Evolutionary conservation across 768 basidiomycete species (phyloP).

Genomic region (Serendipita sp.): DNA sequence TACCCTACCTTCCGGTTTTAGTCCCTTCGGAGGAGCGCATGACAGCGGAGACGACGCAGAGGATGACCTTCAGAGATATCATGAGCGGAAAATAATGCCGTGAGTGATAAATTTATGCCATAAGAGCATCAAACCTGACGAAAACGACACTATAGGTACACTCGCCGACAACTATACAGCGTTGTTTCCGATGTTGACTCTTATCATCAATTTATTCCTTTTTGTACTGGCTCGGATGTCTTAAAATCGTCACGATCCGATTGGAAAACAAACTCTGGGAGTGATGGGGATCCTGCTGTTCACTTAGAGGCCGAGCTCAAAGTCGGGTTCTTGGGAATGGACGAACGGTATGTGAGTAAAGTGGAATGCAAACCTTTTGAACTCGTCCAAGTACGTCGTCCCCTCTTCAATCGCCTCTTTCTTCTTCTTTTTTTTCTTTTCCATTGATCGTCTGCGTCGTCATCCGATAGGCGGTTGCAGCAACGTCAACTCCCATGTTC

Average conservation of each 20-base stretch:
- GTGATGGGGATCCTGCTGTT: slow-evolving; percentile 21
- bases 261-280: slow-evolving; percentile 11
- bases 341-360: slow-evolving; percentile 72
- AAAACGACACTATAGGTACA: slow-evolving; percentile 39
- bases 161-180: slow-evolving; percentile 59
- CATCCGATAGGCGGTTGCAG: slow-evolving; percentile 43
- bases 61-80: slow-evolving; percentile 44
- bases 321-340: slow-evolving; percentile 75
- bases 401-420: background rate
- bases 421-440: background rate
- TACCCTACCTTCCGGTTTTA: slow-evolving; percentile 25
- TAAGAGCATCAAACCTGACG: slow-evolving; percentile 9
- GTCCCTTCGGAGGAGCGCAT: slow-evolving; percentile 21
- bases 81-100: slow-evolving; percentile 79
- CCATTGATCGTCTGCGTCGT: background rate
- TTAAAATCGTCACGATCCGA: slow-evolving; percentile 24
- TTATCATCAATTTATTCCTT: slow-evolving; percentile 79
- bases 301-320: slow-evolving; percentile 72
- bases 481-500: slow-evolving; percentile 58
- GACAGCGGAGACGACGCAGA: slow-evolving; percentile 22
- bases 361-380: slow-evolving; percentile 68
- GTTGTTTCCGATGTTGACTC: slow-evolving; percentile 78
- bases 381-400: slow-evolving; percentile 53
- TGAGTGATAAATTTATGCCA: slow-evolving; percentile 25
- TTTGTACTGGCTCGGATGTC: slow-evolving; percentile 61